Evolutionary conservation across 2,329 filamentous ascomycete genomes (phyloP), one percentile per base, ranked within the genome.

Genomic region (Boeremia exigua): DNA sequence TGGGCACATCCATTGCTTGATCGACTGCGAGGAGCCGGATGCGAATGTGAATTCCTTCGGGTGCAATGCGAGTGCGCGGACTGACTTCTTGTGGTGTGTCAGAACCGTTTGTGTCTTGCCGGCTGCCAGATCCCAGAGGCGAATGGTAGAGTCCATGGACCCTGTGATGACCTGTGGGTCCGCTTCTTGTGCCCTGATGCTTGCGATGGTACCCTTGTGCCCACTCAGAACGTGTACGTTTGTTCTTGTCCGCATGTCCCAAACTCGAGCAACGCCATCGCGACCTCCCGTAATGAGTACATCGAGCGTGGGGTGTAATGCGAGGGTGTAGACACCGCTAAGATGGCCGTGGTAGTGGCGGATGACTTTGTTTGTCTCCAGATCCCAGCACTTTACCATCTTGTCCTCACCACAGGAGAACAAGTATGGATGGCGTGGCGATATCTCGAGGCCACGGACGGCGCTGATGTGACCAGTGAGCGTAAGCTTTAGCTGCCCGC

Each of bases 351-450:
- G 95, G 75, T 98, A 99, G 77, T 97, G 92, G 40, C 67, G 66
- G 6, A 72, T 72, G 27, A 99, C 95, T 77, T 97, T 97, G 81
- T 99, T 99, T n/a, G 94, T 97, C 77, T 99, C 95, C 63, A 99
- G 80, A 79, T 99, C 95, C 95, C 95, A 99, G 79, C 95, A 99
- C 78, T 99, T 99, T 60, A 99, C 95, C 93, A 97, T 97, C 81
- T 99, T 99, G 76, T 99, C 95, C 77, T 99, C 95, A 55, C 92
- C 96, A 71, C 95, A 99, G 10, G 92, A 96, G 77, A 99, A 99
- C 9, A 99, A 84, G 72, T 99, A 99, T 0, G 95, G 96, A 78
- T 99, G 95, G 42, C 95, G 83, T 14, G 93, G 91, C 17, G 92
- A 96, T 7, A 99, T 91, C 0, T 94, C 95, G 43, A 99, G 83